A percentile compares a stretch with the other conserved stretches of the same genome.
These are phyloP conservation scores for Moesziomyces globuligerus DNA, from an alignment of 1,284 basidiomycete species.

Conservation along the genomic window DNA sequence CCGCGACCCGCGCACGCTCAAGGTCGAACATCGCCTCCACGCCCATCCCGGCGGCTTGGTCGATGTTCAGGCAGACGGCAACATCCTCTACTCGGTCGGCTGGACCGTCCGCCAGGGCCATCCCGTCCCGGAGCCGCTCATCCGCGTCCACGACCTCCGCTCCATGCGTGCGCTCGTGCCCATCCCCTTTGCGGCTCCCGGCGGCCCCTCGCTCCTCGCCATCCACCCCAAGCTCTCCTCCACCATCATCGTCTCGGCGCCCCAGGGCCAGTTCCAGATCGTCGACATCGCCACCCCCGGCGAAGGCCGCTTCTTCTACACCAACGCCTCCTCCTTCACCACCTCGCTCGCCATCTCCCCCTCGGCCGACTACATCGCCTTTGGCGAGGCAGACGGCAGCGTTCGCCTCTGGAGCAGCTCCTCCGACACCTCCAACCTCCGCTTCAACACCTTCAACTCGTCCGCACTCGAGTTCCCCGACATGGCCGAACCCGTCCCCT, in stretches of 20 bases:
- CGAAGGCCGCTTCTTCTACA: constrained; percentile 77
- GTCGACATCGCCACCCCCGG: constrained; percentile 81
- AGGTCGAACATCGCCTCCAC: constrained; percentile 59
- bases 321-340: constrained; percentile 76
- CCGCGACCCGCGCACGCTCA: constrained; percentile 62
- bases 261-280: constrained; percentile 87
- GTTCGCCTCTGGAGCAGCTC: constrained; percentile 84
- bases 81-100: constrained; percentile 63
- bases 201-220: constrained; percentile 86
- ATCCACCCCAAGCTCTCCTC: constrained; percentile 82
- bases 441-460: constrained; percentile 86
- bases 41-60: constrained; percentile 67
- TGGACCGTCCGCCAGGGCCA: constrained; percentile 75
- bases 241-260: constrained; percentile 82
- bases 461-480: constrained; percentile 87
- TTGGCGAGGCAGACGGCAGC: constrained; percentile 86
- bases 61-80: constrained; percentile 64
- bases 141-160: constrained; percentile 91
- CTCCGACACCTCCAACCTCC: constrained; percentile 69
- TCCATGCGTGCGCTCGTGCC: constrained; percentile 82
- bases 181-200: constrained; percentile 79
- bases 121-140: constrained; percentile 87
- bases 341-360: constrained; percentile 85
- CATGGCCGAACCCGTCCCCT: constrained; percentile 75
- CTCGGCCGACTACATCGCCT: constrained; percentile 87